phyloP scores from a whole-genome alignment of 139 green algal species.

The Chlorella sp. region DNA sequence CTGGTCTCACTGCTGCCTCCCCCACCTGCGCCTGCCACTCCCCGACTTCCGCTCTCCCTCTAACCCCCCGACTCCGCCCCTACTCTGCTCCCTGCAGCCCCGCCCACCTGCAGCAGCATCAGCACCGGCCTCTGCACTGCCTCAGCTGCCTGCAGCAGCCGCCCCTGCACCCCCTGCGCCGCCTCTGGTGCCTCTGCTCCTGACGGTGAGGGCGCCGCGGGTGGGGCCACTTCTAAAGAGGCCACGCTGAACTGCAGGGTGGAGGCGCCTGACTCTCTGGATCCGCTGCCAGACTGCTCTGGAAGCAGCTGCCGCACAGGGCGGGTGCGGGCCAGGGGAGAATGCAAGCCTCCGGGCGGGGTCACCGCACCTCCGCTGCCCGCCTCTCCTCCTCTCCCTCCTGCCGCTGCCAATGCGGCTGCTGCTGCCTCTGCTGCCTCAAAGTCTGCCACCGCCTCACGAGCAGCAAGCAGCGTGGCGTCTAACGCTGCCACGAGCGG shows the following conservation, averaged over 20 bases:
- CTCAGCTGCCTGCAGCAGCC: background rate
- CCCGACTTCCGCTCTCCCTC: background rate
- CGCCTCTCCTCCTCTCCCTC: background rate
- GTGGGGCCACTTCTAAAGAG: background rate
- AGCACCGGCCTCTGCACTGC: slow-evolving; percentile 23
- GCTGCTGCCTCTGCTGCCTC: background rate
- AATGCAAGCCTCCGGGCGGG: background rate
- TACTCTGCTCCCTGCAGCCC: too few species aligned
- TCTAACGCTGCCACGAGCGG: background rate
- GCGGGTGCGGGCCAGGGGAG: background rate
- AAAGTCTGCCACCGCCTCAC: background rate
- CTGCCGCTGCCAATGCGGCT: slow-evolving; percentile 8
- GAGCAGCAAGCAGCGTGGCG: background rate
- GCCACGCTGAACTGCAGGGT: background rate
- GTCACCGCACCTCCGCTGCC: background rate
- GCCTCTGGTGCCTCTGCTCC: background rate
- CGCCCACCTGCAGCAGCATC: slow-evolving; percentile 22
- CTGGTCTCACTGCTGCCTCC: background rate
- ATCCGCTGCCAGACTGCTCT: background rate
- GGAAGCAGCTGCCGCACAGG: background rate
- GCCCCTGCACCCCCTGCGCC: background rate
- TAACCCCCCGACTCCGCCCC: too few species aligned
- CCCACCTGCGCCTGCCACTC: background rate
- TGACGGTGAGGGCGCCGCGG: background rate
- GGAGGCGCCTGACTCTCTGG: background rate